Percentiles rank a stretch among this genome's conserved stretches.
phyloP scores from a whole-genome alignment of 495 filamentous ascomycete genomes.

The Cenococcum geophilum region DNA sequence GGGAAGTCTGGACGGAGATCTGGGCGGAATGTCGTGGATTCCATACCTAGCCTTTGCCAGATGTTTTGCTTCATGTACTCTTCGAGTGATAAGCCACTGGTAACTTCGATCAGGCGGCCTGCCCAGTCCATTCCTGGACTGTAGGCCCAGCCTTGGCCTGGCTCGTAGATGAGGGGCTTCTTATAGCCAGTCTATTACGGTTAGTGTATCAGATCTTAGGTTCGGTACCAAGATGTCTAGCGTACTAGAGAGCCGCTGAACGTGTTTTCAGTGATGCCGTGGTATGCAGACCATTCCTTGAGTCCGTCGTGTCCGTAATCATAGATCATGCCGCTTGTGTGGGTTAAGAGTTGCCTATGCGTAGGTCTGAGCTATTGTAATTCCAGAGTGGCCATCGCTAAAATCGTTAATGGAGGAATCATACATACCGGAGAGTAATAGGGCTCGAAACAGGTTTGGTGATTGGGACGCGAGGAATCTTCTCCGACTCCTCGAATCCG shows the following conservation, averaged over 20 bases:
- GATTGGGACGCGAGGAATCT: conserved; percentile 25
- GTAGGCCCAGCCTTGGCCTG: conserved; percentile 34
- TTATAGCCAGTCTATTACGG: conserved; percentile 2
- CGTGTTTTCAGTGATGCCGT: conserved; percentile 12
- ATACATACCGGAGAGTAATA: conserved; percentile 32
- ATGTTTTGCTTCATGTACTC: conserved; percentile 45
- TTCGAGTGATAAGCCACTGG: conserved; percentile 32
- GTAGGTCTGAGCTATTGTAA: too few species aligned
- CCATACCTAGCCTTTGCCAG: conserved; percentile 43
- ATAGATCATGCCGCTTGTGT: conserved; percentile 21
- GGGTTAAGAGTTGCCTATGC: conserved; percentile 13
- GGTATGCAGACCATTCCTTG: conserved; percentile 20
- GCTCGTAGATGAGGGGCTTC: conserved; percentile 34
- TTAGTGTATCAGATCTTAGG: too few species aligned
- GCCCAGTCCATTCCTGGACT: conserved; percentile 31
- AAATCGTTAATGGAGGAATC: neutral
- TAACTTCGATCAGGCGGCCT: conserved; percentile 19
- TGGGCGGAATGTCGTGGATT: conserved; percentile 41
- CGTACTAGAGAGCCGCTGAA: conserved; percentile 7
- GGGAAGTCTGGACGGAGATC: conserved; percentile 35
- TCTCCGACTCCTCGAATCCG: conserved; percentile 30
- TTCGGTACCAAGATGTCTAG: too few species aligned
- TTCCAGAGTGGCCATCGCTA: too few species aligned
- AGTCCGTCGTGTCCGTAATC: conserved; percentile 15
- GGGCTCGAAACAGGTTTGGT: conserved; percentile 25